Evolutionary conservation across 2,329 filamentous ascomycete genomes (phyloP).

Genomic region (Phoma sp.): DNA sequence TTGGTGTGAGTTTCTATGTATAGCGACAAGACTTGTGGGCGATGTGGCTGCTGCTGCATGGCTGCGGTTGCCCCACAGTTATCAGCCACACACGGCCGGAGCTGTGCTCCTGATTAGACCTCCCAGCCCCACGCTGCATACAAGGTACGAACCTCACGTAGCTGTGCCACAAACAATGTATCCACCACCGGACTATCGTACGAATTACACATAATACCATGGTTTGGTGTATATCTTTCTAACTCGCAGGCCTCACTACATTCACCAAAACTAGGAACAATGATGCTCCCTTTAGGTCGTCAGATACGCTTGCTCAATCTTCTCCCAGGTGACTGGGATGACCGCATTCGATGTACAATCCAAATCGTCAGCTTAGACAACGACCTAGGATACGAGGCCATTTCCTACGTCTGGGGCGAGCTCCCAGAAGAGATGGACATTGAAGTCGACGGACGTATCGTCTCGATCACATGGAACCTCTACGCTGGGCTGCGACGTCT

Average conservation of each 20-base stretch:
- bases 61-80: background rate
- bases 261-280: too few species aligned
- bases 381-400: slow-evolving; percentile 19
- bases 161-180: too few species aligned
- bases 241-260: too few species aligned
- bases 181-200: too few species aligned
- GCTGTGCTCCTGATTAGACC: too few species aligned
- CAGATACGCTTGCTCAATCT: slow-evolving; percentile 22
- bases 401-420: slow-evolving; percentile 34
- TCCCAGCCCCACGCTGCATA: too few species aligned
- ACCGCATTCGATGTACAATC: slow-evolving; percentile 10
- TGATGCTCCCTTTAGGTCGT: slow-evolving; percentile 5
- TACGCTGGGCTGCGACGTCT: slow-evolving; percentile 24
- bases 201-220: too few species aligned
- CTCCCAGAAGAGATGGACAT: slow-evolving; percentile 12
- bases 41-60: background rate
- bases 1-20: too few species aligned
- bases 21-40: too few species aligned
- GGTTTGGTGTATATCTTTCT: too few species aligned
- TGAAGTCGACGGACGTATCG: slow-evolving; percentile 7
- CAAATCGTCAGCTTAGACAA: slow-evolving; percentile 10
- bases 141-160: too few species aligned
- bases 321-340: slow-evolving; percentile 8
- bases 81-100: background rate
- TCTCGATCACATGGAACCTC: slow-evolving; percentile 26